These are phyloP conservation scores for Crepidotus variabilis DNA, from an alignment of 768 basidiomycete species.

Conservation along the genomic window DNA sequence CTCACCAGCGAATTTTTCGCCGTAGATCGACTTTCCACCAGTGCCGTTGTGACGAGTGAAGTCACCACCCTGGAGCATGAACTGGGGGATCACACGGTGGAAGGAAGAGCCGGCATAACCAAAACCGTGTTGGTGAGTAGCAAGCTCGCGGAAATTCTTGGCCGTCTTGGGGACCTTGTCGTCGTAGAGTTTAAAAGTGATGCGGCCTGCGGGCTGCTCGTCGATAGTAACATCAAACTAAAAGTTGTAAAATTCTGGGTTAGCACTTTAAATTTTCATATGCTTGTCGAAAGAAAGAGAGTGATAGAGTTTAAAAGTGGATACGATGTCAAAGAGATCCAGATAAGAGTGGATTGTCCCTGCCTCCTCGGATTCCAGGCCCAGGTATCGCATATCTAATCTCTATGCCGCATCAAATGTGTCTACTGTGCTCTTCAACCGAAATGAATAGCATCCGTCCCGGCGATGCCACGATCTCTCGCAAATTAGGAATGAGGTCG, in stretches of 20 bases:
- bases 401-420: background rate
- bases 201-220: constrained; percentile 56
- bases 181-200: constrained; percentile 83
- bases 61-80: constrained; percentile 89
- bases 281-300: too few species aligned
- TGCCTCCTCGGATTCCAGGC: background rate
- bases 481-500: background rate
- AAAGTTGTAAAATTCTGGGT: too few species aligned
- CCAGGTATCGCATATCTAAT: background rate
- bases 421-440: background rate
- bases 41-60: constrained; percentile 75
- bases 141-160: constrained; percentile 78
- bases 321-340: too few species aligned
- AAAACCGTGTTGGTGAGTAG: constrained; percentile 61
- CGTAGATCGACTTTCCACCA: constrained; percentile 86
- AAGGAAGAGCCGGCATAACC: constrained; percentile 69
- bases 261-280: too few species aligned
- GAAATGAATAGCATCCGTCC: background rate
- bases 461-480: background rate
- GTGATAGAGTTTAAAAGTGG: too few species aligned
- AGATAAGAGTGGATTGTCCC: too few species aligned
- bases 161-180: constrained; percentile 79
- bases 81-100: constrained; percentile 75
- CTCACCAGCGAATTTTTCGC: constrained; percentile 70
- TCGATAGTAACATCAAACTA: constrained; percentile 69